phyloP scores from a whole-genome alignment of 2,329 filamentous ascomycete genomes.

The Myriosclerotinia curreyana region DNA sequence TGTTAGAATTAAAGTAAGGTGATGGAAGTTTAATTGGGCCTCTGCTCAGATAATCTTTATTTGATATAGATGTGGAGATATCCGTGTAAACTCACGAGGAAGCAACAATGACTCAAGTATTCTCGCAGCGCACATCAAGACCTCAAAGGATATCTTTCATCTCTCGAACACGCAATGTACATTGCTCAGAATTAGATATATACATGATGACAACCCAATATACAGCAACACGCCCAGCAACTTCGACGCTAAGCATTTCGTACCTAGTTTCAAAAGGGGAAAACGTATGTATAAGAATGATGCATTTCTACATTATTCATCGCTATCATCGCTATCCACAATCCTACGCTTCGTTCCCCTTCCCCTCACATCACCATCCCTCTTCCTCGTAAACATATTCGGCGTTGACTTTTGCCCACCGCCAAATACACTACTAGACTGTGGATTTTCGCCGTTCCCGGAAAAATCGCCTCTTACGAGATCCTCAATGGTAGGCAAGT shows the following conservation, averaged over 20 bases:
- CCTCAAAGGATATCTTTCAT: background rate
- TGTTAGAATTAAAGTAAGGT: too few relatives aligned
- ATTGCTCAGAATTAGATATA: background rate
- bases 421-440: constrained; percentile 5
- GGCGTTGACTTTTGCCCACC: constrained; percentile 5
- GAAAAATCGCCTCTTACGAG: background rate
- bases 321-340: constrained; percentile 16
- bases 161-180: background rate
- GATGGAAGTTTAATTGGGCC: too few relatives aligned
- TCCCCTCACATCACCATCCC: background rate
- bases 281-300: background rate
- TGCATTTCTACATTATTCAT: constrained; percentile 5
- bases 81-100: too few relatives aligned
- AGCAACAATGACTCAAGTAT: too few relatives aligned
- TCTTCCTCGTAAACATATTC: constrained; percentile 20
- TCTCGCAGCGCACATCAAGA: background rate
- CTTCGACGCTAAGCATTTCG: background rate
- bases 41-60: too few relatives aligned
- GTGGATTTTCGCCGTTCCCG: background rate
- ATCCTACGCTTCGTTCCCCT: constrained; percentile 8
- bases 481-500: constrained; percentile 24
- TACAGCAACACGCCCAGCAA: background rate
- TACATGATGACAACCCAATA: background rate
- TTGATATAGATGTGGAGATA: too few relatives aligned
- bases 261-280: background rate